Conservation (phyloP, 768 basidiomycete genomes). For the Phaeotremella skinneri region DNA sequence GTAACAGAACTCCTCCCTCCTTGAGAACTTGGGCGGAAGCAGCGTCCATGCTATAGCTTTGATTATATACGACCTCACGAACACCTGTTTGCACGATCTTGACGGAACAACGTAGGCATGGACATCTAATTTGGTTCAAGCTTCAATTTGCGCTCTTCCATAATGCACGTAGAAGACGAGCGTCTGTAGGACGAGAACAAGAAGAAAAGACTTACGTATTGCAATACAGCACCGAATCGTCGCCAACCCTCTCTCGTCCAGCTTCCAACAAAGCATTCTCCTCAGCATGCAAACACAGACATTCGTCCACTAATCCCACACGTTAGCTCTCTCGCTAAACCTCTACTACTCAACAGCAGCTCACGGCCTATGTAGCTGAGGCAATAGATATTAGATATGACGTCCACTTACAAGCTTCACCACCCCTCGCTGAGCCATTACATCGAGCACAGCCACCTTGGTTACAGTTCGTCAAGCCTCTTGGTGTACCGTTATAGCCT, state of each 20-base stretch:
- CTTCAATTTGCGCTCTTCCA: not conserved
- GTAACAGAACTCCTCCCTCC: constrained; percentile 76
- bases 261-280: constrained; percentile 96
- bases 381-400: not conserved
- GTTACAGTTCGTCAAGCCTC: constrained; percentile 82
- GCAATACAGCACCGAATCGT: constrained; percentile 81
- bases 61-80: constrained; percentile 85
- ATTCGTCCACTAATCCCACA: constrained; percentile 61
- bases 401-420: constrained; percentile 51
- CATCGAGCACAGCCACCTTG: constrained; percentile 87
- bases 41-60: constrained; percentile 95
- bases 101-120: constrained; percentile 91
- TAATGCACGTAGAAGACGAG: too few species aligned
- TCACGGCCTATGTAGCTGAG: not conserved
- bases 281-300: constrained; percentile 94
- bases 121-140: constrained; percentile 65
- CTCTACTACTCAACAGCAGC: constrained; percentile 1
- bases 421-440: constrained; percentile 57
- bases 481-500: constrained; percentile 89
- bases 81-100: constrained; percentile 97
- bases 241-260: constrained; percentile 76
- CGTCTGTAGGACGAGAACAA: not conserved
- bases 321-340: constrained; percentile 4
- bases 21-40: constrained; percentile 73
- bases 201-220: constrained; percentile 72